A percentile compares a stretch with the other conserved stretches of the same genome.
Evolutionary conservation across 495 filamentous ascomycete genomes (phyloP).

Genomic region (Trichoderma asperelloides): DNA sequence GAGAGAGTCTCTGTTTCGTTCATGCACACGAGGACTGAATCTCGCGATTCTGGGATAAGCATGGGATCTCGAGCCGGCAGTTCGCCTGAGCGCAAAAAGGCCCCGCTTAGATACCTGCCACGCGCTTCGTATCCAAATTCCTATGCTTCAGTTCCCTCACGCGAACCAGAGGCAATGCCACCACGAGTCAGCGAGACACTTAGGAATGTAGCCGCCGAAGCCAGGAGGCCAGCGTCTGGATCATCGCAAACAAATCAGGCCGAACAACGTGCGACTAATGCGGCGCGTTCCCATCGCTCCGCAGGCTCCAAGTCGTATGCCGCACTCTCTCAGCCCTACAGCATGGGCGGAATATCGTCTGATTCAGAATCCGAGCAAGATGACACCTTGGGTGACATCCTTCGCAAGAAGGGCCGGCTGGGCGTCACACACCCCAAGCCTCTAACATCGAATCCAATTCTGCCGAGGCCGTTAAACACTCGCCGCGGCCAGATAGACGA

Average conservation of each 20-base stretch:
- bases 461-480: not conserved
- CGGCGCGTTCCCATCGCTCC: not conserved
- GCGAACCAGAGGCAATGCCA: not conserved
- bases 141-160: not conserved
- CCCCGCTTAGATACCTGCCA: not conserved
- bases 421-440: not conserved
- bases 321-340: conserved; percentile 36
- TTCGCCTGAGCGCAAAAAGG: not conserved
- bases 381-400: not conserved
- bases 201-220: not conserved
- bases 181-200: not conserved
- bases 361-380: conserved; percentile 29
- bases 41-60: conserved; percentile 34
- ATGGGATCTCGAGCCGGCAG: not conserved
- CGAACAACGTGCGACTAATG: not conserved
- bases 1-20: conserved; percentile 60
- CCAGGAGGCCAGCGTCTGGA: not conserved
- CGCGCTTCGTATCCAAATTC: not conserved
- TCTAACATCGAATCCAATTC: not conserved
- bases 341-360: conserved; percentile 23
- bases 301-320: conserved; percentile 30
- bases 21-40: conserved; percentile 59
- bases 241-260: not conserved
- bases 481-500: conserved; percentile 15
- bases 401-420: not conserved